Conservation (phyloP, 1,284 basidiomycete species). For the Ustilago trichophora region DNA sequence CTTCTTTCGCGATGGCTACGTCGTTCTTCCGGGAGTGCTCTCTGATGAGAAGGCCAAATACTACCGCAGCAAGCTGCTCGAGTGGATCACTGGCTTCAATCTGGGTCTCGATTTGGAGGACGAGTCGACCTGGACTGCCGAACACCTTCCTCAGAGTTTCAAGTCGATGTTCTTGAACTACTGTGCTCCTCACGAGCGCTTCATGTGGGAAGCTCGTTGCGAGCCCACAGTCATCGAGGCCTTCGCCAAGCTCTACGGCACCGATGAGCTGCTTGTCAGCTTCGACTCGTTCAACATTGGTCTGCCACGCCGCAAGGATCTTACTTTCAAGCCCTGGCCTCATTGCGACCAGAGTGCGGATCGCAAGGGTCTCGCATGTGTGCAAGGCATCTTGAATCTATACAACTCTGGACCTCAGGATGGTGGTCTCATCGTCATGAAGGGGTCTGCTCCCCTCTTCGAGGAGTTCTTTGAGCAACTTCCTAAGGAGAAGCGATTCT, state of each 20-base stretch:
- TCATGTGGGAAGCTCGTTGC: slow-evolving; percentile 67
- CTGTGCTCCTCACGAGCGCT: slow-evolving; percentile 66
- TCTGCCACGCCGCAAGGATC: slow-evolving; percentile 12
- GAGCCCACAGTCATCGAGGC: slow-evolving; percentile 65
- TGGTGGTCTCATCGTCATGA: slow-evolving; percentile 68
- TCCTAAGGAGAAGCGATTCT: slow-evolving; percentile 53
- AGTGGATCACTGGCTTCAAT: slow-evolving; percentile 66
- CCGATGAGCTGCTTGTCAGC: slow-evolving; percentile 67
- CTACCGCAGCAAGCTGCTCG: slow-evolving; percentile 62
- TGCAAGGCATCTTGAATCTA: slow-evolving; percentile 68
- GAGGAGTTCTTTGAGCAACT: slow-evolving; percentile 66
- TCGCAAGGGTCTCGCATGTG: slow-evolving; percentile 65
- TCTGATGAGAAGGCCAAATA: slow-evolving; percentile 53
- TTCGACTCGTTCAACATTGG: slow-evolving; percentile 44
- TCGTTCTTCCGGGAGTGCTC: slow-evolving; percentile 65
- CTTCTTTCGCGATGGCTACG: slow-evolving; percentile 50
- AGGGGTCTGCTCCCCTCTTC: slow-evolving; percentile 63
- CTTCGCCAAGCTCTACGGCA: slow-evolving; percentile 68
- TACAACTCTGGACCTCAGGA: slow-evolving; percentile 67
- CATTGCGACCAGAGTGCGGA: slow-evolving; percentile 67
- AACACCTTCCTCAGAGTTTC: slow-evolving; percentile 64
- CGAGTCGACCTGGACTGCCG: slow-evolving; percentile 64
- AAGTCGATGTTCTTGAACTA: slow-evolving; percentile 58
- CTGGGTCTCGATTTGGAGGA: slow-evolving; percentile 67
- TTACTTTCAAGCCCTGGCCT: slow-evolving; percentile 63